Percentiles rank a stretch among this genome's conserved stretches.
Conservation (phyloP, 805 yeast genomes). For the Yarrowia keelungensis region DNA sequence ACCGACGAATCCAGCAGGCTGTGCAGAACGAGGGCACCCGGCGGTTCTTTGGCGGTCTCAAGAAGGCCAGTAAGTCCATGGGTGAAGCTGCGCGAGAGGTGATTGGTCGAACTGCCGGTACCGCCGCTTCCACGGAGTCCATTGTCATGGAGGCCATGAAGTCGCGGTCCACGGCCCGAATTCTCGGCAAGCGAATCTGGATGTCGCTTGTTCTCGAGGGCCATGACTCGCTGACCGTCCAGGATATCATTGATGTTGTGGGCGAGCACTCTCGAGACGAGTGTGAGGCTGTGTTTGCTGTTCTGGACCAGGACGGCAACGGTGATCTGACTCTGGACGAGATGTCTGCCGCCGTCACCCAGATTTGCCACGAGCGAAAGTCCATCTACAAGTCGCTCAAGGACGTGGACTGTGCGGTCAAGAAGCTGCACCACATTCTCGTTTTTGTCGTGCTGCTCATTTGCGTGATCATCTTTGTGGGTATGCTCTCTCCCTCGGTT, state of each 20-base stretch:
- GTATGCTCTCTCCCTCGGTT: constrained; percentile 53
- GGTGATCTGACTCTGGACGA: constrained; percentile 52
- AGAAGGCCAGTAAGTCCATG: constrained; percentile 44
- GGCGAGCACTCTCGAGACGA: constrained; percentile 48
- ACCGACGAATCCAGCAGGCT: constrained; percentile 43
- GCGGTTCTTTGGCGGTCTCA: constrained; percentile 36
- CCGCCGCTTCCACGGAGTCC: constrained; percentile 11
- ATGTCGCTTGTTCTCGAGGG: constrained; percentile 53
- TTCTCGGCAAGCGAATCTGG: constrained; percentile 53
- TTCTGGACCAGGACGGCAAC: constrained; percentile 50
- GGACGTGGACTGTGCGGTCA: constrained; percentile 53
- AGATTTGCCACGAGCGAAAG: constrained; percentile 50
- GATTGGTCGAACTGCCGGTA: constrained; percentile 43
- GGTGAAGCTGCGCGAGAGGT: constrained; percentile 47
- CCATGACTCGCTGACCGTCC: constrained; percentile 47
- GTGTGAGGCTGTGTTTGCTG: constrained; percentile 48
- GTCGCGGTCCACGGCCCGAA: constrained; percentile 45
- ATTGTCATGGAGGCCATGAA: constrained; percentile 49
- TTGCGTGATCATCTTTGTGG: constrained; percentile 51
- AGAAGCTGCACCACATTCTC: constrained; percentile 51
- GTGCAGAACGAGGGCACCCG: constrained; percentile 42
- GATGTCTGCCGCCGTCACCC: constrained; percentile 48
- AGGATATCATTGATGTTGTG: constrained; percentile 50
- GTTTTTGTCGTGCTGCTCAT: constrained; percentile 49
- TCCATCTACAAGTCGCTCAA: constrained; percentile 50